Conservation (phyloP, 2,329 filamentous ascomycete species). For the Verticillium albo-atrum region DNA sequence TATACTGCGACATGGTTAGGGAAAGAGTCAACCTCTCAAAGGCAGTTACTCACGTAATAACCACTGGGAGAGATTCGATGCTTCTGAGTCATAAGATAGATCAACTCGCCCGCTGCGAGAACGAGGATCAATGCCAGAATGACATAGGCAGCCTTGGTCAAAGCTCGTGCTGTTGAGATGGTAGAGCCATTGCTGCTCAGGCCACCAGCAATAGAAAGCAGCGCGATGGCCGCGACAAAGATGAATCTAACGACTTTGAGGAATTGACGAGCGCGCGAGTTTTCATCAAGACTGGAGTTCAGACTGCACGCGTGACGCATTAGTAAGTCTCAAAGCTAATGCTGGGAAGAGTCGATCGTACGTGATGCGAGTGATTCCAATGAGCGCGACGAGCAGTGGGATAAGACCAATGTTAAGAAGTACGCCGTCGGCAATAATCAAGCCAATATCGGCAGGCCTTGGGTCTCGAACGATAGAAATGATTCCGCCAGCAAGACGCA, state of each 20-base stretch:
- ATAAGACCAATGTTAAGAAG: constrained; percentile 24
- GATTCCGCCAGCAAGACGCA: constrained; percentile 21
- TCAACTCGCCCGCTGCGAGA: constrained; percentile 11
- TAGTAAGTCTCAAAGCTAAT: not conserved
- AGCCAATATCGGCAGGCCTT: constrained; percentile 13
- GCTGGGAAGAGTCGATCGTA: constrained; percentile 5
- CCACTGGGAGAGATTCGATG: constrained; percentile 12
- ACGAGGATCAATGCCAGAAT: constrained; percentile 14
- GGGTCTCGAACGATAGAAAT: constrained; percentile 17
- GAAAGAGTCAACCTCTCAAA: not conserved
- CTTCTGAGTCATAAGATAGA: constrained; percentile 9
- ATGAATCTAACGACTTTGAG: constrained; percentile 10
- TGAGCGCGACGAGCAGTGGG: constrained; percentile 18
- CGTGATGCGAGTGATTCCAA: constrained; percentile 21
- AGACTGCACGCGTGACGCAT: constrained; percentile 6
- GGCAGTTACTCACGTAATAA: constrained; percentile 5
- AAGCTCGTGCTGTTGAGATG: constrained; percentile 5
- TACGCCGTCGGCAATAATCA: constrained; percentile 18
- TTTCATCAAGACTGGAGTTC: constrained; percentile 11
- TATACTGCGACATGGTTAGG: not conserved
- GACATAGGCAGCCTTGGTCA: constrained; percentile 17
- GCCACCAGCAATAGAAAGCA: constrained; percentile 15
- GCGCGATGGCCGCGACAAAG: constrained; percentile 11
- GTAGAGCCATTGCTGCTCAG: constrained; percentile 7
- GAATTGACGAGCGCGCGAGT: constrained; percentile 12